These are phyloP conservation scores for Candida broadrunensis DNA, from an alignment of 805 yeast genomes.

Conservation along the genomic window DNA sequence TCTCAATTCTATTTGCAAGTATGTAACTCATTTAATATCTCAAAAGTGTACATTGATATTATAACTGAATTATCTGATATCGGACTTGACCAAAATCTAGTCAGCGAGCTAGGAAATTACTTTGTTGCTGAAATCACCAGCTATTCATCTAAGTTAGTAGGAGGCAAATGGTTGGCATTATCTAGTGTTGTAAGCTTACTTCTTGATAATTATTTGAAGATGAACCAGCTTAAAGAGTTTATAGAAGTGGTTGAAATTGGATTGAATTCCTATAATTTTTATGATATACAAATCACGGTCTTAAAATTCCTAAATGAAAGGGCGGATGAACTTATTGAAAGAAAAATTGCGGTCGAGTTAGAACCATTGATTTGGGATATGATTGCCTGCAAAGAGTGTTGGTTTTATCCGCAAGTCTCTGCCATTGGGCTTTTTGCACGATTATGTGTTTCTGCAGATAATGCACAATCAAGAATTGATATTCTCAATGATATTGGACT, in stretches of 20 bases:
- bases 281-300: background rate
- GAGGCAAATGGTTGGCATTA: background rate
- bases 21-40: background rate
- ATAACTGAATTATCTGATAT: background rate
- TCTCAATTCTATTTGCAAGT: background rate
- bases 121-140: background rate
- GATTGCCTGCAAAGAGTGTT: background rate
- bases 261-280: background rate
- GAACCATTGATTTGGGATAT: background rate
- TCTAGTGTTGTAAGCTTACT: background rate
- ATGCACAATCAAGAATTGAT: background rate
- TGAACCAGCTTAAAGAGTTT: background rate
- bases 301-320: background rate
- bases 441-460: background rate
- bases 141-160: background rate
- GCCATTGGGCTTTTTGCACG: background rate
- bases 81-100: background rate
- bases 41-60: background rate
- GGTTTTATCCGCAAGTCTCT: background rate
- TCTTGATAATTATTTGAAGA: background rate
- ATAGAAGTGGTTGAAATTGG: background rate
- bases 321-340: background rate
- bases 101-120: constrained; percentile 1
- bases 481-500: background rate
- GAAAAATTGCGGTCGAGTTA: background rate